Conservation (phyloP, 805 yeast species). For the Dipodascopsis uninucleata region DNA sequence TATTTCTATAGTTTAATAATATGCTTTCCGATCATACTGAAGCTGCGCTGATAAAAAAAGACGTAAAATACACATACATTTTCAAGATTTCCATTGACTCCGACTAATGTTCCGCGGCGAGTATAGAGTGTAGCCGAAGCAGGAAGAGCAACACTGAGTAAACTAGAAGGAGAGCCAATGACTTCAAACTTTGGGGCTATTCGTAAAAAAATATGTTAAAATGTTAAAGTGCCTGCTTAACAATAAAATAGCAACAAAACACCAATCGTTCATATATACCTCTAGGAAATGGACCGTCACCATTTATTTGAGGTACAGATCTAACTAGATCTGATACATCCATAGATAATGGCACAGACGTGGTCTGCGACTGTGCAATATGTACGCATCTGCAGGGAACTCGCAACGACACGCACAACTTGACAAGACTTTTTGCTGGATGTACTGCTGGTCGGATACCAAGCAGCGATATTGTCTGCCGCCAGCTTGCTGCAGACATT, state of each 20-base stretch:
- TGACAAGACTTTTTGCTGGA: too few species aligned
- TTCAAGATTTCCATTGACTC: constrained; percentile 43
- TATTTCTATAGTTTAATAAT: too few species aligned
- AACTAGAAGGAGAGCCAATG: constrained; percentile 42
- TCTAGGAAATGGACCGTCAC: constrained; percentile 31
- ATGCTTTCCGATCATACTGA: too few species aligned
- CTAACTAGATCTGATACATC: constrained; percentile 28
- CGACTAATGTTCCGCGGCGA: constrained; percentile 44
- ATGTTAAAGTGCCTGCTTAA: neutral
- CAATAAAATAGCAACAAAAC: neutral
- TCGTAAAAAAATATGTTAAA: neutral
- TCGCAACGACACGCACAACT: too few species aligned
- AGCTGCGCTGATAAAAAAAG: too few species aligned
- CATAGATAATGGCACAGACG: constrained; percentile 29
- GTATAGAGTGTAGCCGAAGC: constrained; percentile 42
- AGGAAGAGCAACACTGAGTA: constrained; percentile 44
- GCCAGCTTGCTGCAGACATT: too few species aligned
- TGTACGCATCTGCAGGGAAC: too few species aligned
- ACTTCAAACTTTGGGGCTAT: constrained; percentile 42
- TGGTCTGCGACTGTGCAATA: constrained; percentile 45
- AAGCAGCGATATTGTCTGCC: too few species aligned
- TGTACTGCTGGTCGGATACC: too few species aligned
- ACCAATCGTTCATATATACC: constrained; percentile 8
- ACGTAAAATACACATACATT: constrained; percentile 25
- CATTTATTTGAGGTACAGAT: constrained; percentile 28